Conservation (phyloP, 164 flowering plant genomes). For the Vitis riparia region DNA sequence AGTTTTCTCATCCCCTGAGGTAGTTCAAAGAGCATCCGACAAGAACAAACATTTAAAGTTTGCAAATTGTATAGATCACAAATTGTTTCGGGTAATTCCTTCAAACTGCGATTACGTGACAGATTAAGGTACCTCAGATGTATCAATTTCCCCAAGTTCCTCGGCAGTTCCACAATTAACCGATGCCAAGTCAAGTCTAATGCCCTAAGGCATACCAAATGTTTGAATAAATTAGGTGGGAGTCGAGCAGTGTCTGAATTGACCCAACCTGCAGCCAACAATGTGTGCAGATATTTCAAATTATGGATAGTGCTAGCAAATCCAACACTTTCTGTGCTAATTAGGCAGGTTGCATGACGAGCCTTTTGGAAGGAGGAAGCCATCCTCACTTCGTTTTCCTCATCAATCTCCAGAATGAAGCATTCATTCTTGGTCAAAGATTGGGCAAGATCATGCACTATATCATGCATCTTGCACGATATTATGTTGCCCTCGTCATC, state of each 20-base stretch:
- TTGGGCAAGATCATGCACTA: conserved; percentile 14
- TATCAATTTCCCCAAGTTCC: conserved; percentile 5
- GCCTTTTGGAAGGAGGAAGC: neutral
- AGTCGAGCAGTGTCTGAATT: no score
- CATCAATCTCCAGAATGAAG: neutral
- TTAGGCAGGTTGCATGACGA: neutral
- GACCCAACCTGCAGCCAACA: neutral
- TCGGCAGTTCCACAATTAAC: neutral
- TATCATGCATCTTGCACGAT: conserved; percentile 10
- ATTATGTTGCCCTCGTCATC: neutral
- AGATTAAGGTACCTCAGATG: conserved; percentile 20
- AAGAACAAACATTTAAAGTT: no score
- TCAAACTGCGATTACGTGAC: fast-evolving
- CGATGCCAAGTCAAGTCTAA: neutral
- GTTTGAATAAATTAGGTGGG: neutral
- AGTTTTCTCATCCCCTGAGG: conserved; percentile 19
- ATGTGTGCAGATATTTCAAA: neutral
- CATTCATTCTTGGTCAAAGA: conserved; percentile 2
- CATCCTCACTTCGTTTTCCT: neutral
- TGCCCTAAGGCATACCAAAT: conserved; percentile 10
- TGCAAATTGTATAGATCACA: conserved; percentile 13
- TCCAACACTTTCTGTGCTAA: neutral
- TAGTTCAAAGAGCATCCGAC: conserved; percentile 6
- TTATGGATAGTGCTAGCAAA: neutral
- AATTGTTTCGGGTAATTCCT: conserved; percentile 1